Base-by-base conservation (phyloP, 2,329 filamentous ascomycete species). In the Exophiala aquamarina region DNA sequence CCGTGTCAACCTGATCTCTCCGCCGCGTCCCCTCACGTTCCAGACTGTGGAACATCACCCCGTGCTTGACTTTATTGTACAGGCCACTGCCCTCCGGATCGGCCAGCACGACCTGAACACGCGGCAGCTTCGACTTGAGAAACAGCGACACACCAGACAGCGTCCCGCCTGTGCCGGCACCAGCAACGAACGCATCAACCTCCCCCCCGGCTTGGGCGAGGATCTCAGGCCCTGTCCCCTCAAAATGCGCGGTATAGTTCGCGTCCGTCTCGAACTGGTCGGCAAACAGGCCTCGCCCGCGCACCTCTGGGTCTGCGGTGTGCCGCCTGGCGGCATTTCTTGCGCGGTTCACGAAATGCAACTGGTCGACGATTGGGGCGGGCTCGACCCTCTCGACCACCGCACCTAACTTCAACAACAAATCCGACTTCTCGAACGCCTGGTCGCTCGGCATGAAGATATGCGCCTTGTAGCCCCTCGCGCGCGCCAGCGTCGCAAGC, bases 371-470 rank as follows among this genome's bases (percentile, higher is more conserved):
- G 56, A 98, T 98, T 49, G 91, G 91, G 8, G 91, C 91, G 10
- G 93, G 90, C 4, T 84, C 80, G 2, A 98, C 91, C 44, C 90
- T 82, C 73, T 96, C 91, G 20, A 98, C 92, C n/a, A 82, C 81
- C 33, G 93, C 93, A 59, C 93, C 93, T 9, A 98, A 82, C 64
- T 93, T 92, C 56, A 86, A 79, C 35, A 98, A 82, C 32, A 98
- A 79, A 60, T 92, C 85, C 4, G 87, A 89, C 69, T 98, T 98
- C 68, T 98, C 93, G 47, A 76, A 73, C 47, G 86, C 83, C 73
- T 94, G 87, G 71, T 98, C 93, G 64, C 89, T 84, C 38, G 93
- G 92, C 90, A 98, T 97, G 74, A 89, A 96, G 57, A 98, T 97
- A 69, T 97, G 88, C 23, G 90, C 90, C 56, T 85, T 81, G 72